Conservation (phyloP, 805 yeast genomes). For the Candida ulmi region DNA sequence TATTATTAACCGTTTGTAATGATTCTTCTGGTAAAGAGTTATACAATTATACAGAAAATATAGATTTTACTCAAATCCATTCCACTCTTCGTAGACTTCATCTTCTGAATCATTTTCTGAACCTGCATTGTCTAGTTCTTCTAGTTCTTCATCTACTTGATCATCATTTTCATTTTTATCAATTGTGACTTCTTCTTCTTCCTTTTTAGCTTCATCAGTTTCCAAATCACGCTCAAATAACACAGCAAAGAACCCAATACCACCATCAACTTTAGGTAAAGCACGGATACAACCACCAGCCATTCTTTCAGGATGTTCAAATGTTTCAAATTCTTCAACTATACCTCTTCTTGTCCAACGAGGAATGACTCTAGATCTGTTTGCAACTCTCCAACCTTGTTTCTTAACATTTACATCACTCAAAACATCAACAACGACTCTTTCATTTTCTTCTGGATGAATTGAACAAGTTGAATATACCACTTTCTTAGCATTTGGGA, state of each 20-base stretch:
- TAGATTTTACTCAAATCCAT: conserved; percentile 25
- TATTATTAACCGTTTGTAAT: conserved; percentile 42
- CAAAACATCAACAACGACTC: conserved; percentile 78
- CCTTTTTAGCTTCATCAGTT: not conserved
- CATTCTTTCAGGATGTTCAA: conserved; percentile 41
- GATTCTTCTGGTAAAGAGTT: not conserved
- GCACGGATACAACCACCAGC: conserved; percentile 89
- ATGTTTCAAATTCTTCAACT: conserved; percentile 55
- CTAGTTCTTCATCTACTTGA: not conserved
- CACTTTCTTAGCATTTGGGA: conserved; percentile 70
- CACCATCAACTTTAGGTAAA: conserved; percentile 85
- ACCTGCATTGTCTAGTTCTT: conserved; percentile 1
- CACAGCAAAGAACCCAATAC: conserved; percentile 98
- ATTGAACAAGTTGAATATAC: conserved; percentile 96
- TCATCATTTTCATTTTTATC: not conserved
- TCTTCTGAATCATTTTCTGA: conserved; percentile 5
- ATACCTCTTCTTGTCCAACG: conserved; percentile 85
- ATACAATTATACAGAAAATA: not conserved
- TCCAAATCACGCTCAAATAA: conserved; percentile 56
- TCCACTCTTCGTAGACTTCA: conserved; percentile 29
- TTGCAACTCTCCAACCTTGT: conserved; percentile 72
- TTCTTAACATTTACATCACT: conserved; percentile 56
- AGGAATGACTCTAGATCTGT: conserved; percentile 61
- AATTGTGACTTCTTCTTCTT: not conserved
- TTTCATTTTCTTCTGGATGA: conserved; percentile 90